Evolutionary conservation across 371 early-diverging fungal species (phyloP).

Genomic region (Syncephalastrum sp.): DNA sequence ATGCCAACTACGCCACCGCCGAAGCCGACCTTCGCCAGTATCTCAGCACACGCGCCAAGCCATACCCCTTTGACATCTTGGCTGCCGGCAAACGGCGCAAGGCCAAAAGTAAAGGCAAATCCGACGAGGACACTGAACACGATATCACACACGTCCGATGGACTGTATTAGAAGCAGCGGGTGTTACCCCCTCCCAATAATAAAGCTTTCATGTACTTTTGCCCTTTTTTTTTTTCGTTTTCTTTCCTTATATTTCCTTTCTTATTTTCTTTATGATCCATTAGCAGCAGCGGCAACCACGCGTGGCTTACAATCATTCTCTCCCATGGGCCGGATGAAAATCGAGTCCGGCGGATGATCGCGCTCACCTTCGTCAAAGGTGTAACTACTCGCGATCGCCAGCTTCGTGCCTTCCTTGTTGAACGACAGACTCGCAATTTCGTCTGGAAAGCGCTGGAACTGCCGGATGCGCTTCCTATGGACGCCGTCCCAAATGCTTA

Average conservation of each 20-base stretch:
- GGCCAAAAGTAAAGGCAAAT: constrained; percentile 18
- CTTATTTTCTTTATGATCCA: neutral
- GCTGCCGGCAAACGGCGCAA: constrained; percentile 35
- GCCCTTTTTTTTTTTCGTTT: neutral
- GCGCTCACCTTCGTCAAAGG: constrained; percentile 93
- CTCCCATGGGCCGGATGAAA: constrained; percentile 70
- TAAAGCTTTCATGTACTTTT: too few species aligned
- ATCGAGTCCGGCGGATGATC: constrained; percentile 84
- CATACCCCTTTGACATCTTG: constrained; percentile 53
- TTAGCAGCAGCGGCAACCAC: constrained; percentile 2
- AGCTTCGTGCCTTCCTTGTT: constrained; percentile 74
- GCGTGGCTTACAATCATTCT: constrained; percentile 67
- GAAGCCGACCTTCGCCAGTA: constrained; percentile 46
- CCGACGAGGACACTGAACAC: constrained; percentile 15
- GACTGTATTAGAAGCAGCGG: constrained; percentile 30
- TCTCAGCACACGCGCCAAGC: constrained; percentile 48
- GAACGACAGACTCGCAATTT: constrained; percentile 81
- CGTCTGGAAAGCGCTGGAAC: constrained; percentile 81
- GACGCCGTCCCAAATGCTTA: constrained; percentile 90
- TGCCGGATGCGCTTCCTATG: constrained; percentile 86
- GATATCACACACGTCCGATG: constrained; percentile 31
- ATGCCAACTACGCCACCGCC: constrained; percentile 34
- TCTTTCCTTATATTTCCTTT: too few species aligned
- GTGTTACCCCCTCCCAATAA: neutral
- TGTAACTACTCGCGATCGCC: constrained; percentile 91